Evolutionary conservation across 495 filamentous ascomycete genomes (phyloP), one percentile per base, ranked within the genome.

Genomic region (Hypoxylon fragiforme): DNA sequence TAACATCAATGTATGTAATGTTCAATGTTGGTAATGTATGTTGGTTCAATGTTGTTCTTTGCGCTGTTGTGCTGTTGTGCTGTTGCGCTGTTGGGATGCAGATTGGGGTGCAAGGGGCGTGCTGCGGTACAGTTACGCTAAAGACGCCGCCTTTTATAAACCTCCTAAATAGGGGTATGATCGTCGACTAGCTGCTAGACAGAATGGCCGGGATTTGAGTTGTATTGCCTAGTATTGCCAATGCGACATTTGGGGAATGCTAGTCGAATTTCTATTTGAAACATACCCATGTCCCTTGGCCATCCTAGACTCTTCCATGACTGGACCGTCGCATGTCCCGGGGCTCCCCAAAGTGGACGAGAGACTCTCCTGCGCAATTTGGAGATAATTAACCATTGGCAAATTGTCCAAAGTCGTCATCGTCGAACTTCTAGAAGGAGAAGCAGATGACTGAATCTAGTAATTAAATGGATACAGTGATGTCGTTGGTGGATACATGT

Each of bases 311-410:
- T 18, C 43, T 42, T 24, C 14, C 50, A 14, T 60, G 55, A 65
- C 38, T 65, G 65, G 57, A 32, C 36, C 2, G 37, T 38, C 35
- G 28, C 30, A 40, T 45, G 28, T 55, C 59, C 57, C 58, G 53
- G 58, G 57, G 18, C 34, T 34, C 47, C 44, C 39, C 14, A 57
- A 42, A 52, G 55, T 65, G 65, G 58, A 54, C 55, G 57, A n/a
- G 41, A 48, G 40, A 49, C 53, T 62, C 65, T 61, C 62, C 57
- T 68, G 65, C 60, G 59, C 47, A 65, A 67, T 65, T 67, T 67
- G 56, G 50, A 51, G 60, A 55, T 54, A 48, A 51, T 54, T 54
- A 40, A 60, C 20, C 34, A 41, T 53, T 52, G 34, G 26, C 42
- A 49, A 62, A 52, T 50, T 54, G 54, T 44, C 28, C 30, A 49